Base-by-base conservation (phyloP, 306 rosid genomes). In the Clitoria ternatea region DNA sequence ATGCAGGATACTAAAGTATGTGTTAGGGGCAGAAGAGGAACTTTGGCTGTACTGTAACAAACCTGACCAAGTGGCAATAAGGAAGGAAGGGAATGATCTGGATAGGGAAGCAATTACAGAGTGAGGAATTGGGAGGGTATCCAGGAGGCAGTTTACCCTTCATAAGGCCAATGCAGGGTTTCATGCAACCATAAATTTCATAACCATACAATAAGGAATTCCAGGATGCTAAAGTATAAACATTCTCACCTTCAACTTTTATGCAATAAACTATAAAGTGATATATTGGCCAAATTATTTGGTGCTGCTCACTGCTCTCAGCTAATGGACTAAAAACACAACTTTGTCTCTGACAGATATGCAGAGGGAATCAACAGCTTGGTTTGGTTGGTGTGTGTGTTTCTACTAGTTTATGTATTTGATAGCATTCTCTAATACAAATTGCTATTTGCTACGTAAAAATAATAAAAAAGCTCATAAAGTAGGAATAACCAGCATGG, bases 401-500 rank as follows among this genome's bases (percentile, higher is more conserved):
- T 48, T 27, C 32, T 32, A 24, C 32, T 22, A 18, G 19, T 42
- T 61, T 77, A 69, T 27, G 13, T 35, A 47, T 42, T 61, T n/a
- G 30, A 49, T 61, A 55, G 14, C 52, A 70, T 50, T 63, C 56
- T 49, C 71, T 27, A 63, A 42, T 71, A 44, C 57, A 55, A 55
- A 65, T 44, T 40, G 57, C 24, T 19, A 48, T 8, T 44, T 40
- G 57, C 24, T 19, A 48, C 7, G 36, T 14, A 14, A 24, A 36
- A 62, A 22, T 37, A 49, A 47, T 14, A 50, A 48, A 18, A 26
- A 24, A 56, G 24, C 37, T 37, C 66, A 63, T 5, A 63, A 15
- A 23, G 36, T 61, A 78, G 37, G 36, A 63, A 11, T 30, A 72
- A 57, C 19, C 2, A 43, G 24, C 29, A 20, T 45, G 20, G 44